A percentile compares a stretch with the other conserved stretches of the same genome.
These are phyloP conservation scores for Phytophthora fragariaefolia DNA, from an alignment of 352 stramenopile species.

Conservation along the genomic window DNA sequence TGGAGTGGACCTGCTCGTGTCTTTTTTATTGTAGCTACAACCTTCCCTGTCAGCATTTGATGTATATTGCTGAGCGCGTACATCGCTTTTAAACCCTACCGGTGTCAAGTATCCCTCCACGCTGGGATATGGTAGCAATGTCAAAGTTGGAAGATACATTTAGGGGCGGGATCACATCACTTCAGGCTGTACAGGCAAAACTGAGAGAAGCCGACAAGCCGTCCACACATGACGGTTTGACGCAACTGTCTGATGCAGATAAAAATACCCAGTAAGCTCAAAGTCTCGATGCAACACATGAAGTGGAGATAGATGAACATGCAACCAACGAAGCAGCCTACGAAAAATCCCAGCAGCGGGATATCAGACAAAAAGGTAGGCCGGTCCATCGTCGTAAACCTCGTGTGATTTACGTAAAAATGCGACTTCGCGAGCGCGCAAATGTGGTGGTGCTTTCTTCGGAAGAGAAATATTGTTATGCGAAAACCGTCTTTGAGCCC, in stretches of 20 bases:
- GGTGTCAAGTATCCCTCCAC: background rate
- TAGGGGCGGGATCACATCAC: background rate
- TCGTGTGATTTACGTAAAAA: too few relatives aligned
- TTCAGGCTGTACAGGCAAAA: background rate
- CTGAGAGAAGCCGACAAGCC: background rate
- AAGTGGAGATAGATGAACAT: background rate
- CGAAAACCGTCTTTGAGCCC: too few relatives aligned
- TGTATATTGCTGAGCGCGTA: conserved; percentile 9
- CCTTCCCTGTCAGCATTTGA: conserved; percentile 4
- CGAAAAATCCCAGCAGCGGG: too few relatives aligned
- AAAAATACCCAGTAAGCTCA: conserved; percentile 1
- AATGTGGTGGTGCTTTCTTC: too few relatives aligned
- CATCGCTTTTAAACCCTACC: conserved; percentile 1
- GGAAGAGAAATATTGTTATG: too few relatives aligned
- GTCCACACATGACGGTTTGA: conserved; percentile 4
- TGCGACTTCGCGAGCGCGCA: too few relatives aligned
- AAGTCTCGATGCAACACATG: conserved; percentile 6
- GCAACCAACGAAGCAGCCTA: too few relatives aligned
- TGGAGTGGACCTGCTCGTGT: conserved; percentile 1
- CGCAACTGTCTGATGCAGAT: background rate
- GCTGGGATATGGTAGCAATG: conserved; percentile 7
- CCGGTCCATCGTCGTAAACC: too few relatives aligned
- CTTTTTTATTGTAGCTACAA: conserved; percentile 9
- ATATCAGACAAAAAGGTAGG: too few relatives aligned
- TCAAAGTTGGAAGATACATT: background rate